Conservation (phyloP, 495 filamentous ascomycete species). For the Aspergillus funiculosus region DNA sequence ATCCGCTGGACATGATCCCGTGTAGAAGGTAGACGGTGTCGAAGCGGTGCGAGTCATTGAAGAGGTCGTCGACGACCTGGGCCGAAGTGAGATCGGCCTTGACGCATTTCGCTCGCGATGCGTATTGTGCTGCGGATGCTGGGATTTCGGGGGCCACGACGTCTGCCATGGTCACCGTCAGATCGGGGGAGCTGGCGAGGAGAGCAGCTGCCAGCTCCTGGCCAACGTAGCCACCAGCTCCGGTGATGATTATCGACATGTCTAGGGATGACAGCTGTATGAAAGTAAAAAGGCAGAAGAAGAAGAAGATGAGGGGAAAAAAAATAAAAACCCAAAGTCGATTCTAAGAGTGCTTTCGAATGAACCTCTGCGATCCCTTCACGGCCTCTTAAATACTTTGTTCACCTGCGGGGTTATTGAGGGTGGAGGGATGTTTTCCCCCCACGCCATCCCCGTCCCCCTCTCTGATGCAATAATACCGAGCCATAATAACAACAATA, state of each 20-base stretch:
- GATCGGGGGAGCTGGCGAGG: constrained; percentile 46
- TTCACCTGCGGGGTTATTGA: constrained; percentile 12
- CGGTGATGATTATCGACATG: constrained; percentile 67
- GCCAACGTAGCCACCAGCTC: constrained; percentile 66
- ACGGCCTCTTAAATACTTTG: not conserved
- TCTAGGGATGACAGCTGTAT: not conserved
- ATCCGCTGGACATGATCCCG: constrained; percentile 77
- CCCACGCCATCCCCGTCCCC: not conserved
- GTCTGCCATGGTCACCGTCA: constrained; percentile 60
- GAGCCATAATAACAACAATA: not conserved
- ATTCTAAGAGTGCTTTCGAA: no score
- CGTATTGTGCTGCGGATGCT: constrained; percentile 38
- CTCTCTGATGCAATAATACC: no score
- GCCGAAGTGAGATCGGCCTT: constrained; percentile 58
- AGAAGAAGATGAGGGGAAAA: not conserved
- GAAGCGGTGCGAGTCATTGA: constrained; percentile 37
- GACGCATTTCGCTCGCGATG: constrained; percentile 42
- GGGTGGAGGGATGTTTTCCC: not conserved
- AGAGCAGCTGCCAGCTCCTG: constrained; percentile 59
- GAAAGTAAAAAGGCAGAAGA: not conserved
- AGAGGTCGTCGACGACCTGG: constrained; percentile 52
- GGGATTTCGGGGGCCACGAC: constrained; percentile 53
- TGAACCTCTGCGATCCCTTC: no score
- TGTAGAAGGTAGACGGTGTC: constrained; percentile 72
- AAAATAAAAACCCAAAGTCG: no score